Base-by-base conservation (phyloP, 805 yeast species). In the Wickerhamomyces xylosicus region DNA sequence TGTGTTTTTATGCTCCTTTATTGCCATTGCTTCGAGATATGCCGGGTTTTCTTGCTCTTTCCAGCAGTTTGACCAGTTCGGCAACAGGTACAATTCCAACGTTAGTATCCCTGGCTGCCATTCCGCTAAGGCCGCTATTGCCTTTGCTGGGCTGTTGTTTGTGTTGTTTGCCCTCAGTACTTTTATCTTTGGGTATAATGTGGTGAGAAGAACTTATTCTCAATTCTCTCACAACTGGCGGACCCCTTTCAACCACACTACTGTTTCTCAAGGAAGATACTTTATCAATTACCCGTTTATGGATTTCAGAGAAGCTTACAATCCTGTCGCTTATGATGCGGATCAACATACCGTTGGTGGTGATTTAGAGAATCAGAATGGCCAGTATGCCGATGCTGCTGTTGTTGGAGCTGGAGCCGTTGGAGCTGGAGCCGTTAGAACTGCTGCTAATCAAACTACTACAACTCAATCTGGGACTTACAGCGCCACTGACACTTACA, bases 1-100 rank as follows among this genome's bases (percentile, higher is more conserved):
- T 21, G 37, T 62, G 17, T 61, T 64, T 64, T 39, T 63, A n/a
- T 45, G 55, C 35, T 54, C 59, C 1, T 63, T 61, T 36, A 52
- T 63, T 36, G 62, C 62, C 18, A 46, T 52, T 13, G 63, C 64
- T 6, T 41, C 57, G 10, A 45, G 48, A 4, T 53, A 54, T 37
- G 58, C 63, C 31, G 48, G 53, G 13, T 48, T 44, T 17, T 43
- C 56, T 13, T 62, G 67, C 43, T 37, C 42, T 16, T 16, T 19
- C 17, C 20, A 17, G 7, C 18, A 18, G 19, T 14, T 21, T 33
- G 29, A 29, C 15, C 19, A 19, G 15, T n/a, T 19, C 2, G 17
- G n/a, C 15, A 13, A 28, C 20, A 27, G 29, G 18, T 36, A 36
- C 33, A 18, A 34, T 19, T 11, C 35, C n/a, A 7, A 16, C 13